Conservation (phyloP, 352 stramenopile species). For the Aphanomyces cochlioides region DNA sequence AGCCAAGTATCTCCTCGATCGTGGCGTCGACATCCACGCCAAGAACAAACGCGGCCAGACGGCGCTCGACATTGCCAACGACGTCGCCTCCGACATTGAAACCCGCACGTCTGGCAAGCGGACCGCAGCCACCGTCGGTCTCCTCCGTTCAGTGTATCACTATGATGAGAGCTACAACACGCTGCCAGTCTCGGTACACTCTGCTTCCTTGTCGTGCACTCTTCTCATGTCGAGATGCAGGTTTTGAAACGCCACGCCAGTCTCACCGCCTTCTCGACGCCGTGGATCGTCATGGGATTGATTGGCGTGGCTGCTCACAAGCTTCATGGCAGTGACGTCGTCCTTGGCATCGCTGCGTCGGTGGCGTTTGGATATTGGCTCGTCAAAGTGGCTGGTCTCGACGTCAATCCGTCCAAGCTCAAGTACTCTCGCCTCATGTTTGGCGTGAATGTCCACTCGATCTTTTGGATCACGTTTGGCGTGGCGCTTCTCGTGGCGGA, state of each 20-base stretch:
- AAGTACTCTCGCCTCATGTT: slow-evolving; percentile 71
- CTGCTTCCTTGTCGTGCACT: not conserved
- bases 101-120: not conserved
- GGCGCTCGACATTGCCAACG: slow-evolving; percentile 37
- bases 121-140: slow-evolving; percentile 7
- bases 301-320: slow-evolving; percentile 41
- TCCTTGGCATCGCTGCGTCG: slow-evolving; percentile 41
- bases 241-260: slow-evolving; percentile 49
- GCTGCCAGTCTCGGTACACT: slow-evolving; percentile 16
- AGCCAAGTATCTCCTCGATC: slow-evolving; percentile 67
- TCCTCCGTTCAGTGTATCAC: not conserved
- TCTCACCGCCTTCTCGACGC: slow-evolving; percentile 70
- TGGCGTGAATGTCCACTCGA: slow-evolving; percentile 68
- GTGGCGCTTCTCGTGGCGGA: slow-evolving; percentile 31
- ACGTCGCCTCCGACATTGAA: slow-evolving; percentile 11
- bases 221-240: not conserved
- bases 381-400: slow-evolving; percentile 54
- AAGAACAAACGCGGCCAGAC: slow-evolving; percentile 49
- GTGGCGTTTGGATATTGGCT: slow-evolving; percentile 39
- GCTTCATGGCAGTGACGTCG: slow-evolving; percentile 37
- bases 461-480: slow-evolving; percentile 53
- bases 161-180: slow-evolving; percentile 17
- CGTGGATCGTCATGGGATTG: slow-evolving; percentile 57
- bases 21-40: slow-evolving; percentile 43
- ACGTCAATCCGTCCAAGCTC: slow-evolving; percentile 65